Evolutionary conservation across 805 yeast genomes (phyloP), one percentile per base, ranked within the genome.

Genomic region (Metschnikowia santaceciliae): DNA sequence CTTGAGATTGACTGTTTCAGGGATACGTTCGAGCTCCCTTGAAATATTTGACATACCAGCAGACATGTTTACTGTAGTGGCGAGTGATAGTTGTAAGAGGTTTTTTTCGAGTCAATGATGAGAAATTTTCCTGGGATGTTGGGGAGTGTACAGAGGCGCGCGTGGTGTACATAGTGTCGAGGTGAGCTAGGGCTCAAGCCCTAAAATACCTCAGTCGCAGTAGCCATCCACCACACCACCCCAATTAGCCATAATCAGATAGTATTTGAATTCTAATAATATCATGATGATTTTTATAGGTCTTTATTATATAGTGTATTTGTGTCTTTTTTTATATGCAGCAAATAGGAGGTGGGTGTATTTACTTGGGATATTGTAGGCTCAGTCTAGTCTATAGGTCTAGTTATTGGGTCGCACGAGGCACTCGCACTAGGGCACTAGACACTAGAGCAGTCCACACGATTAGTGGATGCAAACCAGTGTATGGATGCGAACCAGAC

Each of bases 111-210:
- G 46, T 43, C 41, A 40, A 40, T 52, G 34, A 35, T 52, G 59
- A 56, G 61, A 57, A 56, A 48, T 57, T 57, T 57, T 57, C 59
- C 56, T 54, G 56, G 52, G 54, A 41, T 49, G 55, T 44, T 35
- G 54, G 46, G 51, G 55, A 54, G 60, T 51, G 50, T 47, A 50
- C 53, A 36, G 45, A 32, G 51, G 34, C 32, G 42, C 46, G 46
- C 46, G 38, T 32, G 46, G 37, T 42, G 38, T 42, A 20, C 46
- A 37, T 30, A 42, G 38, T 7, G 32, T 20, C 19, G 19, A 23
- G 30, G 47, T 34, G 43, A 37, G 19, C 17, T 49, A 49, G 60
- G 60, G 60, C 59, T 49, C 17, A 11, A 56, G 59, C 59, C 59
- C 59, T 56, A 34, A 33, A n/a, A 8, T 22, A 37, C 26, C 40